A percentile compares a stretch with the other conserved stretches of the same genome.
Evolutionary conservation across 305 asterid genomes (phyloP).

Genomic region (Fraxinus velutina): DNA sequence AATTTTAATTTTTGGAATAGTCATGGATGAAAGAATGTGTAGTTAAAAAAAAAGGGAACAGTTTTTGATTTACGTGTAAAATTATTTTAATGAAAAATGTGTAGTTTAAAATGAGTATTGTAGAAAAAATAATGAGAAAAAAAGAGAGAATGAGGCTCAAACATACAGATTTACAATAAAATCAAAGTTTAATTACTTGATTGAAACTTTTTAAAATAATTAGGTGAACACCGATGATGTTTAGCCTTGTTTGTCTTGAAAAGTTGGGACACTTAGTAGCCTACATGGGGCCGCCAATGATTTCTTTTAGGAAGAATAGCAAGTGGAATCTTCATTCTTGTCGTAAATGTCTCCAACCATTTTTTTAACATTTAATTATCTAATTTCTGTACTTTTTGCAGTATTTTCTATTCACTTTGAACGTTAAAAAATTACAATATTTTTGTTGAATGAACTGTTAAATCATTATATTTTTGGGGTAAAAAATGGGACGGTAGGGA

Average conservation of each 20-base stretch:
- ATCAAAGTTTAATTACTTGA: neutral
- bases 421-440: neutral
- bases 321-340: neutral
- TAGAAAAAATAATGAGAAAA: too few relatives aligned
- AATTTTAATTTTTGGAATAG: too few relatives aligned
- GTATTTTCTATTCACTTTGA: neutral
- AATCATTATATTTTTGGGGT: neutral
- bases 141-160: too few relatives aligned
- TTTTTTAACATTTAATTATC: too few relatives aligned
- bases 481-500: neutral
- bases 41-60: too few relatives aligned
- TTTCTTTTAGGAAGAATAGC: neutral
- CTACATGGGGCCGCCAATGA: neutral
- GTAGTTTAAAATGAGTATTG: too few relatives aligned
- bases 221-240: neutral
- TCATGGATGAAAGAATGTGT: too few relatives aligned
- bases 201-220: neutral
- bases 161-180: too few relatives aligned
- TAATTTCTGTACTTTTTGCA: neutral
- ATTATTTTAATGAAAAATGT: too few relatives aligned
- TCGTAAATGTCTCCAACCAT: neutral
- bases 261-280: neutral
- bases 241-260: neutral
- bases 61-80: too few relatives aligned
- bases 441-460: neutral